phyloP scores from a whole-genome alignment of 2,329 filamentous ascomycete genomes.

The Xenosphaeropsis pyriputrescens region DNA sequence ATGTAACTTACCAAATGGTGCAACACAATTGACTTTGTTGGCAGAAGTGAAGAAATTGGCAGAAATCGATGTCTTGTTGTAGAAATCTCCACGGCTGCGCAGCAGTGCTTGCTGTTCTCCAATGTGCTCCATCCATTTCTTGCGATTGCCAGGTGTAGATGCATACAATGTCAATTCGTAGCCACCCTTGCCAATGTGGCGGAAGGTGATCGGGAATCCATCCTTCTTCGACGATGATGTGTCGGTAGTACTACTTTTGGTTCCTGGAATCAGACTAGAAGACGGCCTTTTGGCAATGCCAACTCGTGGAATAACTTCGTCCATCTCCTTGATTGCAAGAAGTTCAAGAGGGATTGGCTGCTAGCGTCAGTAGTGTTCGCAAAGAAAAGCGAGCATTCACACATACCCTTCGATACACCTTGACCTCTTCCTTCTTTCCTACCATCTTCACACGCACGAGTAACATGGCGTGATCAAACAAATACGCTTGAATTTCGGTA shows the following conservation, averaged over 20 bases:
- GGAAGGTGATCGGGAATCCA: slow-evolving; percentile 90
- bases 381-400: not conserved
- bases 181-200: slow-evolving; percentile 86
- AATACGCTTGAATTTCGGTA: slow-evolving; percentile 81
- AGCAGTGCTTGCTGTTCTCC: slow-evolving; percentile 80
- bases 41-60: slow-evolving; percentile 43
- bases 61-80: slow-evolving; percentile 55
- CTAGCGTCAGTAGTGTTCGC: slow-evolving; percentile 2
- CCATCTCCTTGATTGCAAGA: slow-evolving; percentile 90
- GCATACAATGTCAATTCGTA: slow-evolving; percentile 88
- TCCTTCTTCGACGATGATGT: slow-evolving; percentile 40
- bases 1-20: slow-evolving; percentile 63
- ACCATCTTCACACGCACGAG: slow-evolving; percentile 82
- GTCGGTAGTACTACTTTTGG: slow-evolving; percentile 32
- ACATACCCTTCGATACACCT: slow-evolving; percentile 68
- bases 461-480: slow-evolving; percentile 92
- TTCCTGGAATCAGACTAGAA: slow-evolving; percentile 60
- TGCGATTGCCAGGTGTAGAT: slow-evolving; percentile 68
- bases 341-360: slow-evolving; percentile 88
- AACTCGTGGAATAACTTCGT: slow-evolving; percentile 73
- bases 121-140: slow-evolving; percentile 96
- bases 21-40: slow-evolving; percentile 88
- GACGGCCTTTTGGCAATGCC: slow-evolving; percentile 78
- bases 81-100: slow-evolving; percentile 79
- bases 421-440: slow-evolving; percentile 87